phyloP scores from a whole-genome alignment of 2,329 filamentous ascomycete species.

The Ophiocordyceps camponoti-leonardi region DNA sequence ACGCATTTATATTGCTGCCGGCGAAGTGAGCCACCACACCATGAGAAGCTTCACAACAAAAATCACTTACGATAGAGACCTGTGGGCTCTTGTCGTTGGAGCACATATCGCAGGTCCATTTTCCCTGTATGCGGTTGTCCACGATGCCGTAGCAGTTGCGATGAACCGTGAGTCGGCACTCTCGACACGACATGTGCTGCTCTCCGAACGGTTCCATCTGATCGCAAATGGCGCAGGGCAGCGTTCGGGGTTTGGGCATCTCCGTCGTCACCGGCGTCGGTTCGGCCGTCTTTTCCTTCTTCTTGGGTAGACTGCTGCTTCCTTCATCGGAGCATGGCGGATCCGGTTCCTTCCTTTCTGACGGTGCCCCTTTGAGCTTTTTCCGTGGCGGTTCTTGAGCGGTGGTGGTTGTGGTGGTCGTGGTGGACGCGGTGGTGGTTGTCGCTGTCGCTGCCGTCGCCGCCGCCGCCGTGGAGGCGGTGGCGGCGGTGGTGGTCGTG shows the following conservation, averaged over 20 bases:
- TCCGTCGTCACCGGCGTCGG: constrained; percentile 56
- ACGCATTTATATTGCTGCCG: constrained; percentile 69
- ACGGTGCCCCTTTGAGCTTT: constrained; percentile 38
- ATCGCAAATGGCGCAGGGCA: constrained; percentile 77
- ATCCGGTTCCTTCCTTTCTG: constrained; percentile 28
- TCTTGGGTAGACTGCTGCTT: constrained; percentile 28
- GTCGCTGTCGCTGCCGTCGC: too few relatives aligned
- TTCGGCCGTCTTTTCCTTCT: constrained; percentile 39
- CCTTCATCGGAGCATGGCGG: constrained; percentile 25
- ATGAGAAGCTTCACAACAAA: background rate
- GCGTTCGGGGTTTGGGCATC: constrained; percentile 56
- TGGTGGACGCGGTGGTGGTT: too few relatives aligned
- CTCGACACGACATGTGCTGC: constrained; percentile 60
- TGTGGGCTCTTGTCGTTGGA: constrained; percentile 82
- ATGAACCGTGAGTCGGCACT: constrained; percentile 85
- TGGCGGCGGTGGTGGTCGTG: constrained; percentile 7
- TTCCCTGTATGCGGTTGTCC: constrained; percentile 49
- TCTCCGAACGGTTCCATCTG: constrained; percentile 56
- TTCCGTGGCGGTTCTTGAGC: constrained; percentile 41
- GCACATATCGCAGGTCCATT: constrained; percentile 96
- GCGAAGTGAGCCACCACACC: background rate
- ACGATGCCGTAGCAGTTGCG: constrained; percentile 79
- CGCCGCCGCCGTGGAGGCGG: constrained; percentile 7
- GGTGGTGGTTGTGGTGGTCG: constrained; percentile 7
- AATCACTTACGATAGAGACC: constrained; percentile 64